Evolutionary conservation across 108 stramenopile species (phyloP), one percentile per base, ranked within the genome.

Genomic region (Chaetoceros muelleri): DNA sequence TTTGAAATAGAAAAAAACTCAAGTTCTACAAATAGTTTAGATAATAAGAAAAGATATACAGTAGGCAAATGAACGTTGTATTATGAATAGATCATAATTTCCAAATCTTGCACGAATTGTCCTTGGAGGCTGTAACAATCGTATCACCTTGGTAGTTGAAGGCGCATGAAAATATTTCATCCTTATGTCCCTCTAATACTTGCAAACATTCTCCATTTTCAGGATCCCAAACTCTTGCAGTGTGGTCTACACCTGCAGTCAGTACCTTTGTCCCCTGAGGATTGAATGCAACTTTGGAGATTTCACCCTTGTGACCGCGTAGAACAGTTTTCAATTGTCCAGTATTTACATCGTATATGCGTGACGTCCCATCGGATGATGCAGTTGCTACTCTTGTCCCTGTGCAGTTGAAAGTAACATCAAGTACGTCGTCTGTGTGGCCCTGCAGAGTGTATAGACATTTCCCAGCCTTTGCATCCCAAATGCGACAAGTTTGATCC

Each of bases 221-320:
- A 1, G 75, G 73, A 19, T 81, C 80, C 80, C 80, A 81, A 1
- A 79, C 55, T 55, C 69, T 77, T 19, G 79, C 80, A 30, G 80
- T 79, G 22, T 79, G 66, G 17, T 81, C 80, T 47, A 81, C 74
- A 13, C 64, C 62, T 20, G 75, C 80, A 1, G 78, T 81, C 30
- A 81, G 72, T 48, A 81, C 71, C 22, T 55, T 52, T 31, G 62
- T 50, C 17, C 80, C 80, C 17, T 48, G 18, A 18, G 67, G 68
- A 55, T 81, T 73, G 46, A 82, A 82, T 58, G 77, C 52, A 1
- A 79, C 61, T 1, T 60, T 62, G 18, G 80, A 79, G 28, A 78
- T 82, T 53, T 80, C 81, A 7, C 79, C 81, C 22, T 73, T 69
- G 54, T 82, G 81, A 0, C 81, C 78, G 21, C 75, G 46, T n/a